Percentiles rank a stretch among this genome's conserved stretches.
phyloP scores from a whole-genome alignment of 352 stramenopile species.

The Pythium aquatile region DNA sequence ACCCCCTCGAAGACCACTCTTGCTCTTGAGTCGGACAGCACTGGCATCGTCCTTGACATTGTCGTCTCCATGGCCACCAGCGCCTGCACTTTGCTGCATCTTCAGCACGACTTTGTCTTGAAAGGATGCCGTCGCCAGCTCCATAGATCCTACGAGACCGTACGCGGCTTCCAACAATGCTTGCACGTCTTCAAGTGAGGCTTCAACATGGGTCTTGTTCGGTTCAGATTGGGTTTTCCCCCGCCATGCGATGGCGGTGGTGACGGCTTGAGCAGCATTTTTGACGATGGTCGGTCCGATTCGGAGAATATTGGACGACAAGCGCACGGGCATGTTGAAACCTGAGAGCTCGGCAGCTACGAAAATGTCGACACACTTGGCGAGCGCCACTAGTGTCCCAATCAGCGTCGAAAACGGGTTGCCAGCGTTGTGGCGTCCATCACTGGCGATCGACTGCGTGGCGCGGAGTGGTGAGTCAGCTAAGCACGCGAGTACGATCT shows the following conservation, averaged over 20 bases:
- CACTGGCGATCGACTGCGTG: neutral
- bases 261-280: conserved; percentile 15
- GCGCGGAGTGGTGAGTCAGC: conserved; percentile 47
- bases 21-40: neutral
- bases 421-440: neutral
- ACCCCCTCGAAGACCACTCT: neutral
- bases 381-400: conserved; percentile 35
- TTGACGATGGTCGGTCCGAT: conserved; percentile 11
- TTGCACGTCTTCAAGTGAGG: conserved; percentile 43
- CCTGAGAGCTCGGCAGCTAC: conserved; percentile 46
- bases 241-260: conserved; percentile 15
- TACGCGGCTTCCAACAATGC: conserved; percentile 38
- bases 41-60: neutral
- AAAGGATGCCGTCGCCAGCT: conserved; percentile 41
- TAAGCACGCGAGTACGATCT: conserved; percentile 50
- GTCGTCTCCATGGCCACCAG: neutral
- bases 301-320: conserved; percentile 22
- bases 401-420: conserved; percentile 48
- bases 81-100: conserved; percentile 42
- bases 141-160: conserved; percentile 37
- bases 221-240: conserved; percentile 1
- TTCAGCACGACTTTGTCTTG: conserved; percentile 67
- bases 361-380: conserved; percentile 47
- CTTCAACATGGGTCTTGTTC: conserved; percentile 19
- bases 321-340: conserved; percentile 53